Evolutionary conservation across 306 rosid genomes (phyloP).

Genomic region (Ormosia emarginata): DNA sequence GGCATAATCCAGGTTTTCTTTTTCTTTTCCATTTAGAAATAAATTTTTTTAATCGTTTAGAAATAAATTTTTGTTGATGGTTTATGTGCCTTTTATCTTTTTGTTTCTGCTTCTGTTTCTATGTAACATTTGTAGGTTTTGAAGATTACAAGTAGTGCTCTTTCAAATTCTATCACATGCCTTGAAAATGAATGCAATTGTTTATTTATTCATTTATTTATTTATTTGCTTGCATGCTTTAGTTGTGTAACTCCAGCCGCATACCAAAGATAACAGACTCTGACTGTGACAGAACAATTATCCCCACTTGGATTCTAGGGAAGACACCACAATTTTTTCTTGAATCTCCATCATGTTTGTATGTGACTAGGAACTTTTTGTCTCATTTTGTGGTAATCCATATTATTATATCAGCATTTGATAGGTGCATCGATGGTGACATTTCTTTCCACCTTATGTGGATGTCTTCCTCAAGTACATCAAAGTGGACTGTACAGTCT

Average conservation of each 20-base stretch:
- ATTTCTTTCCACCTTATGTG: neutral
- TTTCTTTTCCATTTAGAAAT: neutral
- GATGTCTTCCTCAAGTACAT: neutral
- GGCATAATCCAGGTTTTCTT: constrained; percentile 89
- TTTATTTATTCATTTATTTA: neutral
- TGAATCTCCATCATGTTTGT: neutral
- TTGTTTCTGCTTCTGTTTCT: constrained; percentile 4
- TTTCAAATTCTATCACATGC: neutral
- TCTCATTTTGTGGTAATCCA: neutral
- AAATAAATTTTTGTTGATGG: neutral
- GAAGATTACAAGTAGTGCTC: neutral
- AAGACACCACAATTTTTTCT: neutral
- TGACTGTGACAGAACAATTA: neutral
- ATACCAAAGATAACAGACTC: neutral
- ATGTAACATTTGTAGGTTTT: neutral
- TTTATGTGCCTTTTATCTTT: neutral
- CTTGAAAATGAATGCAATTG: neutral
- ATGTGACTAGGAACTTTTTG: neutral
- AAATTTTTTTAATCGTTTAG: neutral
- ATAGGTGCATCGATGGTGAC: neutral
- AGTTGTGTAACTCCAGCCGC: neutral
- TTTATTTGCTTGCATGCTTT: neutral
- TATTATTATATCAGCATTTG: neutral
- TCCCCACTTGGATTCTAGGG: neutral
- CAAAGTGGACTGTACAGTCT: neutral